Base-by-base conservation (phyloP, 345 rosid genomes). In the Eucalyptus guilfoylei region DNA sequence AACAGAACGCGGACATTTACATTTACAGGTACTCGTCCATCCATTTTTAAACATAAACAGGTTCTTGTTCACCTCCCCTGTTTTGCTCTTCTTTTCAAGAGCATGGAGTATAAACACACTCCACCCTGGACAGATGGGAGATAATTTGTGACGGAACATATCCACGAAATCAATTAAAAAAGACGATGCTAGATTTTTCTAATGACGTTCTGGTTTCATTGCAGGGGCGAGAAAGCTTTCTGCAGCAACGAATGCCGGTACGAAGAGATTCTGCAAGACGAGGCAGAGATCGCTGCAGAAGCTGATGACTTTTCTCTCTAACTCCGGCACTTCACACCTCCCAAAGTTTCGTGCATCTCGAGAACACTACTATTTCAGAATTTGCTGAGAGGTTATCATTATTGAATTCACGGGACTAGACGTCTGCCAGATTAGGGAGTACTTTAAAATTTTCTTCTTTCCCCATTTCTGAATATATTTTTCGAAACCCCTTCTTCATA, bases 211-310 rank as follows among this genome's bases (percentile, higher is more conserved):
- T 48, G 5, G 49, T 24, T 81, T 14, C 26, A 9, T 60, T 89
- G 91, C 97, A 97, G 99, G 91, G 99, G 99, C 32, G 99, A 96
- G 49, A 94, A 95, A 85, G 97, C 97, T 5, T 97, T 96, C 90
- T 96, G 99, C 92, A 96, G 96, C 89, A 91, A 88, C 23, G 96
- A 96, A 91, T 97, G 99, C 92, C 92, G 98, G 80, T 92, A 91
- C 93, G 93, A 94, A 86, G 96, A 97, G 92, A 96, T 96, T 95
- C 89, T 95, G 69, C 89, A 92, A 44, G 98, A 97, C 90, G 95
- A 92, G 52, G 87, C 88, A 48, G 94, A 93, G 89, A 90, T 87
- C 37, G 89, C 89, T 49, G 86, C 81, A 9, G n/a, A 55, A 50
- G 49, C 48, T 17, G 81, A 62, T 80, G 48, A 16, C 54, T 42